A percentile compares a stretch with the other conserved stretches of the same genome.
phyloP scores from a whole-genome alignment of 2,329 filamentous ascomycete species.

The Trichoderma citrinoviride region DNA sequence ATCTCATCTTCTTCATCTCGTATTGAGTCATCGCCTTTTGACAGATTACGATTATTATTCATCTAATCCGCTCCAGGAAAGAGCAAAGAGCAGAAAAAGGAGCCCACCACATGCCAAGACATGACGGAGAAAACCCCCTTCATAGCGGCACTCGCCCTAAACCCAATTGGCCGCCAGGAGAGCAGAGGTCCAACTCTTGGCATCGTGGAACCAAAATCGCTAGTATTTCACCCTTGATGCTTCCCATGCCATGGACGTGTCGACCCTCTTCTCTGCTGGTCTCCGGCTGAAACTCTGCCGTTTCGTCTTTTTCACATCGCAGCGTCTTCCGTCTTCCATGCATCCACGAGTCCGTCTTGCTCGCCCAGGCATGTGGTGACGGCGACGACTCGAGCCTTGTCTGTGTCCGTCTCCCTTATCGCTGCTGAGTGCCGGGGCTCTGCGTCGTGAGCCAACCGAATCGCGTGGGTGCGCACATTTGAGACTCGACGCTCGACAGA shows the following conservation, averaged over 20 bases:
- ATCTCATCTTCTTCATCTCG: too few relatives aligned
- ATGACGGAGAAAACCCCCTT: neutral
- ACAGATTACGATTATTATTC: too few relatives aligned
- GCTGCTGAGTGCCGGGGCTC: neutral
- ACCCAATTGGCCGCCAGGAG: conserved; percentile 18
- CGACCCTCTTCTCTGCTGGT: conserved; percentile 5
- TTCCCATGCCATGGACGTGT: neutral
- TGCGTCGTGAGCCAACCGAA: neutral
- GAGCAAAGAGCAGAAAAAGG: neutral
- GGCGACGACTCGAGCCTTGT: neutral
- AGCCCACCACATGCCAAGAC: conserved; percentile 21
- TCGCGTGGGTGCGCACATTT: neutral
- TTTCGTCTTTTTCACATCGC: neutral
- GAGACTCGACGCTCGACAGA: neutral
- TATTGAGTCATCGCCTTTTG: too few relatives aligned
- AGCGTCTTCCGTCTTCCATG: neutral
- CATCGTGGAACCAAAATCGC: conserved; percentile 18
- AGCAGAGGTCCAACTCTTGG: conserved; percentile 10
- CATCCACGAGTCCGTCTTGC: neutral
- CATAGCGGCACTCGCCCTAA: conserved; percentile 21
- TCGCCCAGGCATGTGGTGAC: conserved; percentile 1
- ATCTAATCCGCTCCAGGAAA: too few relatives aligned
- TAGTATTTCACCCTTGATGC: conserved; percentile 16
- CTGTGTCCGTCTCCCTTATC: neutral
- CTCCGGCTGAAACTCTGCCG: neutral